Conservation (phyloP, 2,329 filamentous ascomycete genomes). For the Claviceps sorghi region DNA sequence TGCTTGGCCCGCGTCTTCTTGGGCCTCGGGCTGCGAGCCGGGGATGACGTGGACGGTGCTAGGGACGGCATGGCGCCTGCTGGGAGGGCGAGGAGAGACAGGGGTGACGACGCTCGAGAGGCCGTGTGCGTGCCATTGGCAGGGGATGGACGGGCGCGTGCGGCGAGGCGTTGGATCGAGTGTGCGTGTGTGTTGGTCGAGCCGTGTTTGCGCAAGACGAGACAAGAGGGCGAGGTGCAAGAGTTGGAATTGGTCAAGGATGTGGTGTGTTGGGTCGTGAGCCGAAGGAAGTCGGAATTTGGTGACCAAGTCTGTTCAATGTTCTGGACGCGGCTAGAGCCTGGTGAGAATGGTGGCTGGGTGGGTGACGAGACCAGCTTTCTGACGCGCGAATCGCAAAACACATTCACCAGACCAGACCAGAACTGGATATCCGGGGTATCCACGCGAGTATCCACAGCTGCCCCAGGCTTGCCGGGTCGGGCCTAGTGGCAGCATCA, state of each 20-base stretch:
- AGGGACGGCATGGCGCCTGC: constrained; percentile 1
- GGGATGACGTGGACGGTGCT: not conserved
- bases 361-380: too few relatives aligned
- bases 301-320: too few relatives aligned
- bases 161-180: too few relatives aligned
- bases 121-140: not conserved
- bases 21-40: constrained; percentile 12
- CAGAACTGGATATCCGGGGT: too few relatives aligned
- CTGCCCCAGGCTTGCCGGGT: not conserved
- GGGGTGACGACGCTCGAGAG: not conserved
- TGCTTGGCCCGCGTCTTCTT: constrained; percentile 20
- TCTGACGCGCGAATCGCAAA: too few relatives aligned
- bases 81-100: not conserved
- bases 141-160: not conserved
- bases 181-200: too few relatives aligned
- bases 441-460: not conserved
- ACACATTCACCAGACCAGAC: too few relatives aligned
- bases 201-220: too few relatives aligned
- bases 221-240: too few relatives aligned
- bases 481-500: too few relatives aligned
- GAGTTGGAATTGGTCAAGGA: not conserved
- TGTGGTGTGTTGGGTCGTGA: not conserved
- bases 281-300: not conserved
- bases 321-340: not conserved
- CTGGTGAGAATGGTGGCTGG: too few relatives aligned